phyloP scores from a whole-genome alignment of 1,139 yeast species.

The Suhomyces panamericanus region DNA sequence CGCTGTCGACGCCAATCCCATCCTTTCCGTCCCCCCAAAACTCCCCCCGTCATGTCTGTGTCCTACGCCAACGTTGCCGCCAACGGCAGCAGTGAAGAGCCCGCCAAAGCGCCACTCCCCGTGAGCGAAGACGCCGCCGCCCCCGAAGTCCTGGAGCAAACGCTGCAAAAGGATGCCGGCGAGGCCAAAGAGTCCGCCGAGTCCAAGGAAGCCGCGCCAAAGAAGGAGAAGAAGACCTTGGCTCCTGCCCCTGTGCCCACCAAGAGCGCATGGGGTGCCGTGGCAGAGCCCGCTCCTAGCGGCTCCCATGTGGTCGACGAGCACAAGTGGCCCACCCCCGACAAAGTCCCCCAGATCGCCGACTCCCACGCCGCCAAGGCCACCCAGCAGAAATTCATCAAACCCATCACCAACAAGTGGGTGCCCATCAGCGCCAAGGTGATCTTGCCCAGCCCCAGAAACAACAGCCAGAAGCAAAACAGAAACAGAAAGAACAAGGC shows the following conservation, averaged over 20 bases:
- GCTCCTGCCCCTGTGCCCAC: constrained; percentile 81
- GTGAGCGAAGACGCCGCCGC: constrained; percentile 15
- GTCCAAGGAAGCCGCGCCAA: constrained; percentile 11
- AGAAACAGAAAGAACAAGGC: constrained; percentile 39
- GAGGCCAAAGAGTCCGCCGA: constrained; percentile 11
- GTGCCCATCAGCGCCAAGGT: constrained; percentile 82
- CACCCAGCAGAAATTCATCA: constrained; percentile 49
- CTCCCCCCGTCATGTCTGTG: constrained; percentile 17
- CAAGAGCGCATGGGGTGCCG: constrained; percentile 68
- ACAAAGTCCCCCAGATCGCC: constrained; percentile 29
- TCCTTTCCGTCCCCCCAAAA: not conserved
- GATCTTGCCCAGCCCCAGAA: constrained; percentile 44
- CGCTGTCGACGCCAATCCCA: not conserved
- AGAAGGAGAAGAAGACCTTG: constrained; percentile 43
- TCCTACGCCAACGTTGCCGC: constrained; percentile 48
- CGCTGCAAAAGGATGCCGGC: not conserved
- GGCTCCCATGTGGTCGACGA: constrained; percentile 37
- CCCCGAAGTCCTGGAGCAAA: constrained; percentile 5
- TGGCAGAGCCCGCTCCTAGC: constrained; percentile 25
- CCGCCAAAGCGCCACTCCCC: constrained; percentile 8
- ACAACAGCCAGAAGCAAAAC: constrained; percentile 29
- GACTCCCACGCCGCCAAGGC: constrained; percentile 31
- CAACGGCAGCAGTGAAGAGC: constrained; percentile 20
- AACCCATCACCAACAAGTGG: constrained; percentile 78
- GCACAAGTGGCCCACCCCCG: constrained; percentile 63